A percentile compares a stretch with the other conserved stretches of the same genome.
phyloP scores from a whole-genome alignment of 202 grass and related monocot species.

The Brachypodium distachyon region DNA sequence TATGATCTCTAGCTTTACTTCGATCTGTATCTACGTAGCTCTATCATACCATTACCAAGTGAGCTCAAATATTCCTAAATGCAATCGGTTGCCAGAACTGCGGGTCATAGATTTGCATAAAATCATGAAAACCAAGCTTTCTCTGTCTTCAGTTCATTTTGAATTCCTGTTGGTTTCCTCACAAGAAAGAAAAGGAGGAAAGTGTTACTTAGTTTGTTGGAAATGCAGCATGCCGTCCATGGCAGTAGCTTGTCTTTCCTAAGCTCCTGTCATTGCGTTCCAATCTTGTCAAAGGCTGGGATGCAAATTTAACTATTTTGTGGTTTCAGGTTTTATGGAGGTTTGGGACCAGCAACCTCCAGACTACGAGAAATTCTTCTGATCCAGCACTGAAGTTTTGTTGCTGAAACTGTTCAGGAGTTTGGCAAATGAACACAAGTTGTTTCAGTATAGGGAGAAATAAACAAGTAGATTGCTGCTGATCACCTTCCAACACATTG shows the following conservation, averaged over 20 bases:
- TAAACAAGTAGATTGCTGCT: not conserved
- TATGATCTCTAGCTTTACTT: not conserved
- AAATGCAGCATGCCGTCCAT: not conserved
- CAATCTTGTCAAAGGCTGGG: not conserved
- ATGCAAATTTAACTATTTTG: not conserved
- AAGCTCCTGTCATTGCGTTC: not conserved
- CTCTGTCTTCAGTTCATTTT: not conserved
- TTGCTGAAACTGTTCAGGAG: constrained; percentile 15
- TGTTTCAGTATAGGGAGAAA: constrained; percentile 1
- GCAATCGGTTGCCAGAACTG: not conserved
- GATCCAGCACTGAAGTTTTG: constrained; percentile 11
- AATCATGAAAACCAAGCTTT: not conserved
- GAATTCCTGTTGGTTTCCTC: not conserved
- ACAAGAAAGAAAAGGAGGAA: not conserved
- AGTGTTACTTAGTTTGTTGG: not conserved
- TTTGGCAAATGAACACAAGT: not conserved
- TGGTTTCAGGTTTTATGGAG: constrained; percentile 62
- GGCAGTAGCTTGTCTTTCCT: not conserved
- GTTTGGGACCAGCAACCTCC: constrained; percentile 73
- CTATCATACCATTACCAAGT: not conserved
- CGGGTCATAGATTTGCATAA: not conserved
- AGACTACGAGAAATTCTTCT: constrained; percentile 85
- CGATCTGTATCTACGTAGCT: not conserved
- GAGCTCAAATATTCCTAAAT: not conserved
- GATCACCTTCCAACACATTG: not conserved